Percentiles rank a stretch among this genome's conserved stretches.
Conservation (phyloP, 2,329 filamentous ascomycete species). For the Clonostachys rosea region DNA sequence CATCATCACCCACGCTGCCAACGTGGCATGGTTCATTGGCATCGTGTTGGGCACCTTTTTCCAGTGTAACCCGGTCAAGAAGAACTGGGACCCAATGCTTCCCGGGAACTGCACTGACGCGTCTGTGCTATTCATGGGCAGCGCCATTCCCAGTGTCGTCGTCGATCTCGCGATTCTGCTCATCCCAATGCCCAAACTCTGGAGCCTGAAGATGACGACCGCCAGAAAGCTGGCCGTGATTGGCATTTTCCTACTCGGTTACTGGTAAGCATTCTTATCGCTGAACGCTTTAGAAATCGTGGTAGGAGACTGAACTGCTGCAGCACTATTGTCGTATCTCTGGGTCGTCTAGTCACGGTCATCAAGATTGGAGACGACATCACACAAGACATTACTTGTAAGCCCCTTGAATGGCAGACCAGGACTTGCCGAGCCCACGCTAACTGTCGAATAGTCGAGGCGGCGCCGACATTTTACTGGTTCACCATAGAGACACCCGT, state of each 20-base stretch:
- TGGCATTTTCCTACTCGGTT: not conserved
- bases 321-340: not conserved
- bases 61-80: constrained; percentile 1
- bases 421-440: too few relatives aligned
- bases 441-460: too few relatives aligned
- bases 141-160: not conserved
- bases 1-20: not conserved
- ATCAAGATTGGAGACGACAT: not conserved
- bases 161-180: not conserved
- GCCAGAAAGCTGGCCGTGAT: not conserved
- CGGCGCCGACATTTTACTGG: too few relatives aligned
- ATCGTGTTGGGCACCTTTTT: not conserved
- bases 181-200: not conserved
- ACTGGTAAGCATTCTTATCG: too few relatives aligned
- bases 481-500: too few relatives aligned
- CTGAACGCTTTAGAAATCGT: too few relatives aligned
- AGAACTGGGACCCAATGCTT: constrained; percentile 1
- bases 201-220: not conserved
- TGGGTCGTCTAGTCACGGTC: not conserved
- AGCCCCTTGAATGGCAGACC: too few relatives aligned
- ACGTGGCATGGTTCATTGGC: constrained; percentile 1
- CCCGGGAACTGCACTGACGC: not conserved
- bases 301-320: too few relatives aligned
- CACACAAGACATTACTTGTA: not conserved
- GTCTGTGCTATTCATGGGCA: not conserved